Evolutionary conservation across 257 asterid species (phyloP), one percentile per base, ranked within the genome.

Genomic region (Leptodermis oblonga): DNA sequence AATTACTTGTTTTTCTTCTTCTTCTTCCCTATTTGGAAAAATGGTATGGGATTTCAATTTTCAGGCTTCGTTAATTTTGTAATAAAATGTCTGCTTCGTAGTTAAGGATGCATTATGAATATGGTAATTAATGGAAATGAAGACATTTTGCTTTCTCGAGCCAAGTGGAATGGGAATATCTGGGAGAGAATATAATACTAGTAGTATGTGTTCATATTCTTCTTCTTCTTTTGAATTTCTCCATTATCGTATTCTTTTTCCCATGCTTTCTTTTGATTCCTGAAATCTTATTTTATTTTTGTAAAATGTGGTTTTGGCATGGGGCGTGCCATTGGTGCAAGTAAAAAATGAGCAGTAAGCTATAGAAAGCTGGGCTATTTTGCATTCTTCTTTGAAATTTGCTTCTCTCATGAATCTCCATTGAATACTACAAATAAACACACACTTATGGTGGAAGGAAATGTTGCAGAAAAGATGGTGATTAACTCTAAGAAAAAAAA

Each of bases 261-360:
- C n/a, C n/a, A 39, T 62, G 54, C 46, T 69, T 52, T 74, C 66
- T 54, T 53, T 74, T 73, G 69, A 73, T 79, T 76, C 76, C 72
- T n/a, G n/a, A n/a, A n/a, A n/a, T n/a, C n/a, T n/a, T n/a, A n/a
- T n/a, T n/a, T n/a, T n/a, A 74, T 56, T 73, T n/a, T 66, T 70
- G 63, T 67, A 51, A 70, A 69, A 76, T 68, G 64, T 79, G 70
- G 46, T 78, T 70, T 75, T 61, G 23, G 59, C n/a, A 53, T 25
- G 31, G 4, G 14, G 60, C 26, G 23, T 48, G 23, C 54, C n/a
- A 52, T 52, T 52, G 58, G 30, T 7, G 28, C 5, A 54, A 25
- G 12, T 12, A 33, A 54, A 26, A 22, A 22, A 9, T 54, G 39
- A 12, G 6, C 33, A 23, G 26, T 54, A 34, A 6, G 4, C 6